Evolutionary conservation across 2,329 filamentous ascomycete species (phyloP).

Genomic region (Hymenoscyphus fraxineus): DNA sequence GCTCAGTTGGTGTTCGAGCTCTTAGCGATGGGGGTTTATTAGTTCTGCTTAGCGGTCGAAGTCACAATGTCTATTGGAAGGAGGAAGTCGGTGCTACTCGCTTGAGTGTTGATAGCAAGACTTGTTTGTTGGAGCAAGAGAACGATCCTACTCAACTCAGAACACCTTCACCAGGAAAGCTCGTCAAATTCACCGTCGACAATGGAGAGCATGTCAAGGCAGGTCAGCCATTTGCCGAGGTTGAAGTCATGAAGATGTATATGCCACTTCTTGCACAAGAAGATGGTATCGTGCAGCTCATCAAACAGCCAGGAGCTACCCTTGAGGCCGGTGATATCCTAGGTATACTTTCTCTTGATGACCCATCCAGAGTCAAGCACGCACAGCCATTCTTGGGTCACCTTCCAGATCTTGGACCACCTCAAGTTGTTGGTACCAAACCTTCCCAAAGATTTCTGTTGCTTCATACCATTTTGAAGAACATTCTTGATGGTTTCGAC

Average conservation of each 20-base stretch:
- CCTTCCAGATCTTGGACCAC: conserved; percentile 80
- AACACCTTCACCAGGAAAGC: conserved; percentile 91
- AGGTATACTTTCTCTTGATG: conserved; percentile 93
- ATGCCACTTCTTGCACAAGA: conserved; percentile 96
- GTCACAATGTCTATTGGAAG: conserved; percentile 99
- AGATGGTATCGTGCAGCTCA: conserved; percentile 93
- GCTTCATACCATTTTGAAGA: conserved; percentile 71
- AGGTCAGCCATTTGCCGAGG: conserved; percentile 90
- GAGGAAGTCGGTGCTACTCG: conserved; percentile 95
- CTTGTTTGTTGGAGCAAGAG: conserved; percentile 94
- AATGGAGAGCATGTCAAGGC: conserved; percentile 91
- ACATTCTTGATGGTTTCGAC: conserved; percentile 91
- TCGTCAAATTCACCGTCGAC: conserved; percentile 96
- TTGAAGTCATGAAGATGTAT: conserved; percentile 99
- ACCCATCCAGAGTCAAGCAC: conserved; percentile 94
- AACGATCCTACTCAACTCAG: conserved; percentile 97
- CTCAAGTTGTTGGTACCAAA: conserved; percentile 86
- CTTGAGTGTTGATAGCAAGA: conserved; percentile 96
- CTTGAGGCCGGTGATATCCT: conserved; percentile 97
- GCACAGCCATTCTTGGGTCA: conserved; percentile 90
- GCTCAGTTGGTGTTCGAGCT: conserved; percentile 85
- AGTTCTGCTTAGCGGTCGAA: conserved; percentile 84
- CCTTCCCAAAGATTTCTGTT: conserved; percentile 81
- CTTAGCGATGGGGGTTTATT: conserved; percentile 92
- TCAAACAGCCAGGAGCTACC: conserved; percentile 98